Percentiles rank a stretch among this genome's conserved stretches.
phyloP scores from a whole-genome alignment of 140 eudicot genomes.

The Stevia rebaudiana region DNA sequence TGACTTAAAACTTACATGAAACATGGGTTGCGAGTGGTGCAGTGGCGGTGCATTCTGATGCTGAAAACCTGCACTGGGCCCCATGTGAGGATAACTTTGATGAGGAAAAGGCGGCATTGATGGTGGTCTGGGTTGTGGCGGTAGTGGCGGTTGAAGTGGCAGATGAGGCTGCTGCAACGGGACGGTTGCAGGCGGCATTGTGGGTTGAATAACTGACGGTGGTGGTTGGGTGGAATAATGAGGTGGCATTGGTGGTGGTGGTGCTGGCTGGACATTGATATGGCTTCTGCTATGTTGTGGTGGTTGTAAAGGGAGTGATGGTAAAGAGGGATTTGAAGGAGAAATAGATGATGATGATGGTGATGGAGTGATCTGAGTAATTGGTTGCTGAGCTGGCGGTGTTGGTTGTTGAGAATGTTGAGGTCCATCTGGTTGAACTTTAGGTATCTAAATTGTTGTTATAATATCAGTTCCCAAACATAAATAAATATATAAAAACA shows the following conservation, averaged over 20 bases:
- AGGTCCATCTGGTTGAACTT: constrained; percentile 40
- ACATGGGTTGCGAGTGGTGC: constrained; percentile 78
- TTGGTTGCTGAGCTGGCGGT: constrained; percentile 47
- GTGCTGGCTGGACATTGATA: constrained; percentile 39
- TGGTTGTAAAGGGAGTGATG: constrained; percentile 47
- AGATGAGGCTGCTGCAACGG: constrained; percentile 63
- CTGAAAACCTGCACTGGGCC: constrained; percentile 58
- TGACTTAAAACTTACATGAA: constrained; percentile 45
- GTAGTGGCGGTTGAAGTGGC: constrained; percentile 70
- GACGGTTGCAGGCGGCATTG: constrained; percentile 35
- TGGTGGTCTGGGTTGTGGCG: constrained; percentile 67
- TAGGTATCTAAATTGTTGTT: constrained; percentile 35
- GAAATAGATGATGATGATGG: constrained; percentile 40
- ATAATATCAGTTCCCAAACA: constrained; percentile 12
- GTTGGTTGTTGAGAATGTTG: constrained; percentile 55
- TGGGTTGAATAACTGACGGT: constrained; percentile 50
- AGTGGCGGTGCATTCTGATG: constrained; percentile 59
- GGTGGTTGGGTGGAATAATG: constrained; percentile 54
- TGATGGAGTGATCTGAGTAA: constrained; percentile 29
- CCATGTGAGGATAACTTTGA: constrained; percentile 69
- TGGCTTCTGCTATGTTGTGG: constrained; percentile 45
- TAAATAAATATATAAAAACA: neutral
- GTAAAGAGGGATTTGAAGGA: constrained; percentile 39
- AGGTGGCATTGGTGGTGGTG: constrained; percentile 41
- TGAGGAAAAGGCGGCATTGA: constrained; percentile 56